Evolutionary conservation across 306 rosid species (phyloP).

Genomic region (Cucurbita ficifolia): DNA sequence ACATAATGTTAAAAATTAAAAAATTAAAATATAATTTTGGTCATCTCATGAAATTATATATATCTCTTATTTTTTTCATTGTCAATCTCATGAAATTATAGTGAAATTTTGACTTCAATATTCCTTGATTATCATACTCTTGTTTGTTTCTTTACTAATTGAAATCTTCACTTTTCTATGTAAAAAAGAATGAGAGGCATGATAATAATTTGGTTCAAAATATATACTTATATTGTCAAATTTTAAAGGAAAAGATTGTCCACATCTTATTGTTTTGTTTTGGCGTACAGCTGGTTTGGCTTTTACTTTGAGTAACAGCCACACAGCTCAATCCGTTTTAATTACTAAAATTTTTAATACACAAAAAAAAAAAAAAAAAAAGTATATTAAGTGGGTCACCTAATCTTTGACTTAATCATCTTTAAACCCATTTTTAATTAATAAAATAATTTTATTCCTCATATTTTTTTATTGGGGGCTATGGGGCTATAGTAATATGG

Average conservation of each 20-base stretch:
- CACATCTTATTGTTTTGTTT: conserved; percentile 12
- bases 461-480: background rate
- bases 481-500: too few relatives aligned
- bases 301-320: conserved; percentile 42
- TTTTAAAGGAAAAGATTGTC: background rate
- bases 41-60: too few relatives aligned
- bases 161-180: background rate
- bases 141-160: background rate
- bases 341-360: background rate
- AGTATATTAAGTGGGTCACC: conserved; percentile 15
- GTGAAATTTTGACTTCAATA: too few relatives aligned
- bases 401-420: conserved; percentile 25
- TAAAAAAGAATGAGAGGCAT: too few relatives aligned
- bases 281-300: conserved; percentile 29
- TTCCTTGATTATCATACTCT: background rate
- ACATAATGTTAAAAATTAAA: too few relatives aligned
- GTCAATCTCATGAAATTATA: too few relatives aligned
- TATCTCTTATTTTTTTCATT: too few relatives aligned
- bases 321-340: conserved; percentile 1
- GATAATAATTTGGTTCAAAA: background rate
- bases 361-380: too few relatives aligned
- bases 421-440: conserved; percentile 3
- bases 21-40: too few relatives aligned
- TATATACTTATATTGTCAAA: background rate
- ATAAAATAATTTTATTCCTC: too few relatives aligned